Conservation (phyloP, 1,284 basidiomycete genomes). For the Cryptococcus sp. region DNA sequence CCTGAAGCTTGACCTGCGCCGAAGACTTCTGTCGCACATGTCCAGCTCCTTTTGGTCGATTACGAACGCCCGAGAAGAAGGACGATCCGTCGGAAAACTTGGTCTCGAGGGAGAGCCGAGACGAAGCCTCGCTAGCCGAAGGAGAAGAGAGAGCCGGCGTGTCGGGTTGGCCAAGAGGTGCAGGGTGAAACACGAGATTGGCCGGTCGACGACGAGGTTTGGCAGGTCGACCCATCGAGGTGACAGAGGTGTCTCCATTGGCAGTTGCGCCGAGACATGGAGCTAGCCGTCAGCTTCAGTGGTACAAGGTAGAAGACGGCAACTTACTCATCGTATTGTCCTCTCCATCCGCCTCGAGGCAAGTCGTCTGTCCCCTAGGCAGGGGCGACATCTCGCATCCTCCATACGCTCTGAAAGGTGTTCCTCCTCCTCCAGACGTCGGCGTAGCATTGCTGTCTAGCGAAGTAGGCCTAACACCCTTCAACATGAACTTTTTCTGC, state of each 20-base stretch:
- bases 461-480: slow-evolving; percentile 26
- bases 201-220: slow-evolving; percentile 24
- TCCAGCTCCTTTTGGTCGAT: slow-evolving; percentile 13
- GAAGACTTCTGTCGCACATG: slow-evolving; percentile 34
- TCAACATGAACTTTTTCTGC: slow-evolving; percentile 25
- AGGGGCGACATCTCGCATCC: neutral
- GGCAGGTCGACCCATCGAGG: slow-evolving; percentile 17
- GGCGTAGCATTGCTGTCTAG: slow-evolving; percentile 13
- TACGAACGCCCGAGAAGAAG: slow-evolving; percentile 4
- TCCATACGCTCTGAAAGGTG: slow-evolving; percentile 23
- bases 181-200: slow-evolving; percentile 17
- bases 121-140: slow-evolving; percentile 33
- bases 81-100: slow-evolving; percentile 19
- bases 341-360: slow-evolving; percentile 25
- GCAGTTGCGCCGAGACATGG: slow-evolving; percentile 1
- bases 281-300: neutral
- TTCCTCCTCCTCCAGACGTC: slow-evolving; percentile 10
- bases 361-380: slow-evolving; percentile 8
- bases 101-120: slow-evolving; percentile 32
- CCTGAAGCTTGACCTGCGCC: slow-evolving; percentile 23
- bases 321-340: slow-evolving; percentile 23
- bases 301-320: neutral
- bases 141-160: slow-evolving; percentile 35
- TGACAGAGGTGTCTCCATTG: slow-evolving; percentile 13
- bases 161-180: slow-evolving; percentile 10